phyloP scores from a whole-genome alignment of 768 basidiomycete genomes.

The Suillus subaureus region DNA sequence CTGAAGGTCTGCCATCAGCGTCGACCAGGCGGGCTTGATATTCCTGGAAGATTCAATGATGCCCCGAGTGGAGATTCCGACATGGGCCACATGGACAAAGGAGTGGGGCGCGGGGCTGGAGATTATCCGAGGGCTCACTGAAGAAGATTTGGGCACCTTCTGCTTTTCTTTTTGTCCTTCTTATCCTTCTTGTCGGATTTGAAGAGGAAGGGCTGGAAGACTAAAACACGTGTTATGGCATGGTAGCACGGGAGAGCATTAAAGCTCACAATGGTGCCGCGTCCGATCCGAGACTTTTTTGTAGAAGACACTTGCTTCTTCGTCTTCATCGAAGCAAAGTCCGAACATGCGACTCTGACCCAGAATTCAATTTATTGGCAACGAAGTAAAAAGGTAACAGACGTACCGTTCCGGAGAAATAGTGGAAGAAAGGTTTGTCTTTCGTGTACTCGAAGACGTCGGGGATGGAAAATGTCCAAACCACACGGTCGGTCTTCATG shows the following conservation, averaged over 20 bases:
- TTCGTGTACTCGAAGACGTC: slow-evolving; percentile 68
- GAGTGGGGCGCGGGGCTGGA: slow-evolving; percentile 61
- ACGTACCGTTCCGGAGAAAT: slow-evolving; percentile 83
- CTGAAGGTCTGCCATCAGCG: slow-evolving; percentile 44
- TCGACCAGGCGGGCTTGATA: slow-evolving; percentile 56
- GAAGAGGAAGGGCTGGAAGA: slow-evolving; percentile 31
- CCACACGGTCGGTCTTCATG: slow-evolving; percentile 54
- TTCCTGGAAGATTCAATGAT: slow-evolving; percentile 55
- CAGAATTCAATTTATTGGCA: slow-evolving; percentile 1
- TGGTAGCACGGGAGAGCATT: slow-evolving; percentile 11
- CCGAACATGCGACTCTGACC: slow-evolving; percentile 49
- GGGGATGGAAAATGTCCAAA: slow-evolving; percentile 71
- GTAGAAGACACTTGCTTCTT: slow-evolving; percentile 58
- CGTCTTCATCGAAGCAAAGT: slow-evolving; percentile 60
- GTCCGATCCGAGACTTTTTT: slow-evolving; percentile 59
- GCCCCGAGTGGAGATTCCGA: slow-evolving; percentile 56
- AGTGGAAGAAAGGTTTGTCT: slow-evolving; percentile 92
- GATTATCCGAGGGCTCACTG: slow-evolving; percentile 43
- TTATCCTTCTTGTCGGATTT: slow-evolving; percentile 31
- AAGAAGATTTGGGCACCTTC: slow-evolving; percentile 41
- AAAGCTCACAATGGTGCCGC: slow-evolving; percentile 41
- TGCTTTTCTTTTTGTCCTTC: slow-evolving; percentile 17
- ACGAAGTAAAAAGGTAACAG: slow-evolving; percentile 2
- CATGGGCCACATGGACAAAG: slow-evolving; percentile 68
- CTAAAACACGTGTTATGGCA: slow-evolving; percentile 18